These are phyloP conservation scores for Flaveria robusta DNA, from an alignment of 129 eudicot genomes.

Conservation along the genomic window DNA sequence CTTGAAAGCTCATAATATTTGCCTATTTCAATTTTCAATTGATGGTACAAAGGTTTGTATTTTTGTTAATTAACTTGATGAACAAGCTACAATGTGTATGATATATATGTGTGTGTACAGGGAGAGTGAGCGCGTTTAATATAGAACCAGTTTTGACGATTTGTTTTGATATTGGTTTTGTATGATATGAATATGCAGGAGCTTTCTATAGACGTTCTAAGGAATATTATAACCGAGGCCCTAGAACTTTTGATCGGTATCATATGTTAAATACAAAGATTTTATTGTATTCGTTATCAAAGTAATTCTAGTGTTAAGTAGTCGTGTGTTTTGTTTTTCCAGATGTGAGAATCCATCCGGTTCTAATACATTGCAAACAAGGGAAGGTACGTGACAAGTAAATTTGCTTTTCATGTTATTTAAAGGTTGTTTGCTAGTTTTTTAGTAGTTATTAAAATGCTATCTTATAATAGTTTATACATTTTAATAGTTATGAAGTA, in stretches of 20 bases:
- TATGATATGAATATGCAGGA: conserved; percentile 36
- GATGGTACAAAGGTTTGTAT: conserved; percentile 61
- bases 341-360: conserved; percentile 68
- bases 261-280: background rate
- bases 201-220: conserved; percentile 43
- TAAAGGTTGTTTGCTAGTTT: too few relatives aligned
- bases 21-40: conserved; percentile 57
- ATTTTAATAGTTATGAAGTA: too few relatives aligned
- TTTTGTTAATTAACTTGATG: background rate
- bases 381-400: conserved; percentile 54
- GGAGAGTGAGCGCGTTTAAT: too few relatives aligned
- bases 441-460: too few relatives aligned
- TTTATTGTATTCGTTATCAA: background rate
- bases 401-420: background rate
- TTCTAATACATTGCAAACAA: conserved; percentile 65
- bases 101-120: background rate
- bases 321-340: conserved; percentile 5
- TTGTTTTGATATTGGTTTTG: conserved; percentile 3
- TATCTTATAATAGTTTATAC: too few relatives aligned
- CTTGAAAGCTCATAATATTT: conserved; percentile 46
- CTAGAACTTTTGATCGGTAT: conserved; percentile 57
- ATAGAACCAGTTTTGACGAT: too few relatives aligned
- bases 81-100: background rate
- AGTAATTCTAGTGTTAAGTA: background rate
- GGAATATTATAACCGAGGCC: conserved; percentile 48